These are phyloP conservation scores for Acacia confusa DNA, from an alignment of 306 rosid species.

Conservation along the genomic window DNA sequence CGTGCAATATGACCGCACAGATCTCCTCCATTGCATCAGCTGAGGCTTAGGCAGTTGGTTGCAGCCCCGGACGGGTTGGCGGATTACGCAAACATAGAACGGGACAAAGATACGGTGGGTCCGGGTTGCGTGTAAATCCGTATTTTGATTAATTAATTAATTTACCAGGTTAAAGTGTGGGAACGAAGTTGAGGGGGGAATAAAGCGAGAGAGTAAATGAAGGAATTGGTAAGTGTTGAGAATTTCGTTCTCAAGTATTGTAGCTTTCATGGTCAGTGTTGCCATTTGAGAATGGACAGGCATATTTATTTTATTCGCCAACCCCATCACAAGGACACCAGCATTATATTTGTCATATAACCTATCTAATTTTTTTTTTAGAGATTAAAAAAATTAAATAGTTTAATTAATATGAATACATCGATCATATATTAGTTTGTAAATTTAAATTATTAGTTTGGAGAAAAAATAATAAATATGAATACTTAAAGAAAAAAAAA, in stretches of 20 bases:
- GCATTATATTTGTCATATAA: conserved; percentile 38
- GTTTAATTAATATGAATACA: no score
- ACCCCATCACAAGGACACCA: conserved; percentile 52
- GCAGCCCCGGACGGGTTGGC: conserved; percentile 21
- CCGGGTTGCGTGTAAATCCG: not conserved
- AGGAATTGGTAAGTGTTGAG: not conserved
- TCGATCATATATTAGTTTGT: no score
- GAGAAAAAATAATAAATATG: no score
- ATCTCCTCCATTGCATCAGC: conserved; percentile 6
- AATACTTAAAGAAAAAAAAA: no score
- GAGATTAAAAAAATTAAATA: no score
- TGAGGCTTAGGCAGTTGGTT: conserved; percentile 20
- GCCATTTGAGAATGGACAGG: conserved; percentile 58
- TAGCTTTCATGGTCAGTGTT: conserved; percentile 48
- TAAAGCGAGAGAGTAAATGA: not conserved
- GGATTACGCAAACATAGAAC: conserved; percentile 29
- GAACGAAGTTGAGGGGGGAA: not conserved
- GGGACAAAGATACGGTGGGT: conserved; percentile 47
- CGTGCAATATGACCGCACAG: conserved; percentile 14
- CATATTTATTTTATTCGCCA: conserved; percentile 56
- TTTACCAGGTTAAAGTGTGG: not conserved
- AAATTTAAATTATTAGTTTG: no score
- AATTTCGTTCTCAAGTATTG: conserved; percentile 25
- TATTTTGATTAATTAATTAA: not conserved
- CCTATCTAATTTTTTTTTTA: no score